Evolutionary conservation across 768 basidiomycete genomes (phyloP).

Genomic region (Pseudohyphozyma bogoriensis): DNA sequence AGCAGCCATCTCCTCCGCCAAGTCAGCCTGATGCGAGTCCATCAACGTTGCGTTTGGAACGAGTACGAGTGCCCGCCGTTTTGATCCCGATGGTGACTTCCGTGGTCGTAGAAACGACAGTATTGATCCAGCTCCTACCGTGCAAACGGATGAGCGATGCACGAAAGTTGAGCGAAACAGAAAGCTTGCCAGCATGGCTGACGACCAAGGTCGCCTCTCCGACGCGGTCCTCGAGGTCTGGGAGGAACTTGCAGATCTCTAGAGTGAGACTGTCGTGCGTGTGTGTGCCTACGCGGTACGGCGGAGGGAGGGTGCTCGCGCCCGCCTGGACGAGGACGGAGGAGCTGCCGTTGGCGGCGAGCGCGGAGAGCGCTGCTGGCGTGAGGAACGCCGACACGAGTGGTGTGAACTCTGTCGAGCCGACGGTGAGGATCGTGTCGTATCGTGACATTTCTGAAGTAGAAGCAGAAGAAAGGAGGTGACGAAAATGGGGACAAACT

Average conservation of each 20-base stretch:
- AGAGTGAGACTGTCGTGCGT: constrained; percentile 44
- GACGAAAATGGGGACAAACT: too few relatives aligned
- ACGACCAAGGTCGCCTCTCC: constrained; percentile 65
- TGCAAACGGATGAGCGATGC: background rate
- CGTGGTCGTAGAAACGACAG: constrained; percentile 39
- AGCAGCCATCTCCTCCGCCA: constrained; percentile 54
- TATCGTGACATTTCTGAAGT: background rate
- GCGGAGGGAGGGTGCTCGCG: constrained; percentile 1
- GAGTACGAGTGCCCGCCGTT: constrained; percentile 50
- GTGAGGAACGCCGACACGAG: constrained; percentile 24
- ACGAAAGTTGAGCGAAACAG: background rate
- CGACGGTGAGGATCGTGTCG: constrained; percentile 25
- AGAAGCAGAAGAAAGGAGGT: too few relatives aligned
- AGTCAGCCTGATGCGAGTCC: constrained; percentile 86
- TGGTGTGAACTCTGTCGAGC: constrained; percentile 25
- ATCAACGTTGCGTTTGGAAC: constrained; percentile 81
- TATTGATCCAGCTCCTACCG: constrained; percentile 82
- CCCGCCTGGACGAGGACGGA: constrained; percentile 24
- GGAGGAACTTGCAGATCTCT: constrained; percentile 63
- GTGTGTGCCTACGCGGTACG: background rate
- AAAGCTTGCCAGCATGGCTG: constrained; percentile 74
- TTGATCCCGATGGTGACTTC: constrained; percentile 46
- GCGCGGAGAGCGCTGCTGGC: constrained; percentile 5
- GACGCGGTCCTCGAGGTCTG: constrained; percentile 58
- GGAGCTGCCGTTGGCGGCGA: constrained; percentile 7